These are phyloP conservation scores for Acer saccharum DNA, from an alignment of 345 rosid species.

Conservation along the genomic window DNA sequence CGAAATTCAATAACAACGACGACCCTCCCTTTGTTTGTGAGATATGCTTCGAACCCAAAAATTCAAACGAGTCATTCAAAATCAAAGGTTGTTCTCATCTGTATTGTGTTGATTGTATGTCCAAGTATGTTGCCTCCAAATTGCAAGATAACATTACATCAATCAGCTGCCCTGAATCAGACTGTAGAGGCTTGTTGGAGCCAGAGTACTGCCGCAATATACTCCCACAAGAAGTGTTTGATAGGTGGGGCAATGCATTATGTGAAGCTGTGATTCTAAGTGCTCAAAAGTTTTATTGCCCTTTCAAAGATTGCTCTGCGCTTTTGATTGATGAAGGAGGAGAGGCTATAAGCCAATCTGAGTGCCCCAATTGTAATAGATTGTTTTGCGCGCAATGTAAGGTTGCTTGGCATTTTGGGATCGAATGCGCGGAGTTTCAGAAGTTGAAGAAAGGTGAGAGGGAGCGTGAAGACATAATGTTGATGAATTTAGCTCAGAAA, in stretches of 20 bases:
- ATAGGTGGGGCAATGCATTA: constrained; percentile 51
- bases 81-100: constrained; percentile 41
- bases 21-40: constrained; percentile 29
- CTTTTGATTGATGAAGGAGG: constrained; percentile 44
- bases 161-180: constrained; percentile 38
- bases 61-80: constrained; percentile 16
- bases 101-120: constrained; percentile 41
- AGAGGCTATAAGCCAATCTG: constrained; percentile 21
- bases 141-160: constrained; percentile 37
- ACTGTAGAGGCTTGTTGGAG: constrained; percentile 38
- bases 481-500: constrained; percentile 39
- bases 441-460: constrained; percentile 40
- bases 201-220: constrained; percentile 38
- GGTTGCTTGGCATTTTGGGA: constrained; percentile 53
- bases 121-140: constrained; percentile 38
- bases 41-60: constrained; percentile 38
- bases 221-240: constrained; percentile 20
- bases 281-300: constrained; percentile 39
- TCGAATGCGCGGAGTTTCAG: constrained; percentile 40
- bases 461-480: constrained; percentile 42
- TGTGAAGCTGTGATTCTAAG: constrained; percentile 46
- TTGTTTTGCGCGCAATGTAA: constrained; percentile 48
- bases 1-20: background rate
- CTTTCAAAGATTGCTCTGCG: constrained; percentile 43
- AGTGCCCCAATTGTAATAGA: constrained; percentile 47